Evolutionary conservation across 306 rosid genomes (phyloP), one percentile per base, ranked within the genome.

Genomic region (Rosa persica): DNA sequence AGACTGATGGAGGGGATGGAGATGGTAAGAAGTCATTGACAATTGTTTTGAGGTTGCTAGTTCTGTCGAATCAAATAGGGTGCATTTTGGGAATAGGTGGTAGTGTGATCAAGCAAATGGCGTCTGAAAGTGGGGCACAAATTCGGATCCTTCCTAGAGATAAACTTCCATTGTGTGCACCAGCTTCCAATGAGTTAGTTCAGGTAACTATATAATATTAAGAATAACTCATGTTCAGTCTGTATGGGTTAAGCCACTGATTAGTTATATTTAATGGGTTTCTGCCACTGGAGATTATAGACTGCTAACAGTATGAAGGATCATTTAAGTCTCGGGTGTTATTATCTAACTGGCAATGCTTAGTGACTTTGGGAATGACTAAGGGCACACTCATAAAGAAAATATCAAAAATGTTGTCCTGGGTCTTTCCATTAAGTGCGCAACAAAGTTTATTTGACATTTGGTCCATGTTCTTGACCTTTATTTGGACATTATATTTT

Each of bases 1-100:
- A 77, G 76, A 39, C 60, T 34, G 84, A 80, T 40, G 93, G 78
- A 64, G 89, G 71, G 15, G 88, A 81, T 36, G 89, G 81, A 73
- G 91, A 91, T 73, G 62, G 72, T 54, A 77, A 76, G 23, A 86
- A 78, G 77, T 25, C 85, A 66, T 86, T 88, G 25, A 73, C 84
- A 23, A 52, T 79, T 77, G 83, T 81, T 81, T 80, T 91, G 43
- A 90, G 97, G 84, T 72, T 96, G 67, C 91, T 93, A 8, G 89
- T 96, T 74, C 86, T 89, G 68, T 90, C 97, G 25, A 83, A 74
- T 79, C 97, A 96, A 83, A 92, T 92, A 70, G 99, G 99, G 16
- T 95, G 98, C 89, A 57, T 95, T 74, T 72, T 95, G 80, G 98
- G 99, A 34, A 95, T 88, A 81, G 98, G 96, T 84, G 99, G 99